Conservation (phyloP, 768 basidiomycete species). For the Lactarius pseudohatsudake region DNA sequence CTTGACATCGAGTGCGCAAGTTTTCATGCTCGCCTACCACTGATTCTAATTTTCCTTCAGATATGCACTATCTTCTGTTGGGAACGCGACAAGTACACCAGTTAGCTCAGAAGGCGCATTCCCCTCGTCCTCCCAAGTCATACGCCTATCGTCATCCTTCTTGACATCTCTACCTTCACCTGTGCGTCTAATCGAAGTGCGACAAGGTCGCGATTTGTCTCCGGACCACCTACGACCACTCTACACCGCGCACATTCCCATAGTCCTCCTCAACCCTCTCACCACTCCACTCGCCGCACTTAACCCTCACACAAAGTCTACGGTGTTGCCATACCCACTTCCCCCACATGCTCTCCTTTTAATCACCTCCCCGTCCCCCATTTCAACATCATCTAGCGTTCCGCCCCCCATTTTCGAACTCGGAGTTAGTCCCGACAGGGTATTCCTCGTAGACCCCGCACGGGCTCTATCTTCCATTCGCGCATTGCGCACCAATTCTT, state of each 20-base stretch:
- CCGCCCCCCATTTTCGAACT: slow-evolving; percentile 34
- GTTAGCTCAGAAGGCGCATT: background rate
- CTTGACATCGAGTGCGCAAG: slow-evolving; percentile 28
- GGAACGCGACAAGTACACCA: background rate
- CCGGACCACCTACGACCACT: slow-evolving; percentile 26
- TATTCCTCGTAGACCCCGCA: slow-evolving; percentile 56
- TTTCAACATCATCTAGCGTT: slow-evolving; percentile 27
- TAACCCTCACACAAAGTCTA: slow-evolving; percentile 33
- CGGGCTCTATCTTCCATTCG: slow-evolving; percentile 57
- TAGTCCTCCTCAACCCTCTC: slow-evolving; percentile 63
- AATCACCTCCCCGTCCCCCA: slow-evolving; percentile 31
- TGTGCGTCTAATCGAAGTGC: slow-evolving; percentile 33
- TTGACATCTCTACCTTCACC: slow-evolving; percentile 23
- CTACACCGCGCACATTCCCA: slow-evolving; percentile 55
- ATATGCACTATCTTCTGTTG: background rate
- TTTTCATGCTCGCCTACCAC: background rate
- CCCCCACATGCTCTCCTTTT: slow-evolving; percentile 36
- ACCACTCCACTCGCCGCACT: slow-evolving; percentile 44
- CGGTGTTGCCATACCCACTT: slow-evolving; percentile 30
- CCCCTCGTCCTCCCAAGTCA: background rate
- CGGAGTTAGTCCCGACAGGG: slow-evolving; percentile 22
- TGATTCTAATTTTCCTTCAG: slow-evolving; percentile 2
- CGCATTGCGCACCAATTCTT: slow-evolving; percentile 46
- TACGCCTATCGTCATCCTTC: slow-evolving; percentile 23
- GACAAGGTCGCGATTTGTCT: slow-evolving; percentile 17